A percentile compares a stretch with the other conserved stretches of the same genome.
phyloP scores from a whole-genome alignment of 768 basidiomycete genomes.

The Calocybe indica region DNA sequence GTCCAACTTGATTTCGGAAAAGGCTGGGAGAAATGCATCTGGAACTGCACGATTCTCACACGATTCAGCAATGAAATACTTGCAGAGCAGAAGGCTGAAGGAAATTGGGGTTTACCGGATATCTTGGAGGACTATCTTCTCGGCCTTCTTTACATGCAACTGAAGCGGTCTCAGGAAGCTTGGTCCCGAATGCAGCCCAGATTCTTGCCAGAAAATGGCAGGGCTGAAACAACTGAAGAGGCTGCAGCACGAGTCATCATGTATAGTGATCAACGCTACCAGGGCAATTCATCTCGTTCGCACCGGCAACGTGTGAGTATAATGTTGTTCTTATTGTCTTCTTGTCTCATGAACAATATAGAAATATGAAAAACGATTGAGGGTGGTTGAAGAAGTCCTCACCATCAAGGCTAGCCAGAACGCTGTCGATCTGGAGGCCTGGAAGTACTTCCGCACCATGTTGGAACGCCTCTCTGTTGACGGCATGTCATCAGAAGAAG shows the following conservation, averaged over 20 bases:
- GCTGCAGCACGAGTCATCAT: not conserved
- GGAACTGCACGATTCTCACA: not conserved
- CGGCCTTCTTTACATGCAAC: not conserved
- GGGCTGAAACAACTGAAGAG: constrained; percentile 1
- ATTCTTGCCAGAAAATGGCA: not conserved
- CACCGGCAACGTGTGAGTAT: constrained; percentile 2
- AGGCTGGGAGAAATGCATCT: not conserved
- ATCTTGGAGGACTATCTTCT: constrained; percentile 1
- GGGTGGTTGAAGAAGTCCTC: not conserved
- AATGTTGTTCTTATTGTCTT: not conserved
- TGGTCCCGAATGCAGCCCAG: not conserved
- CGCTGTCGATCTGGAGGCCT: constrained; percentile 3
- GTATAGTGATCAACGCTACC: not conserved
- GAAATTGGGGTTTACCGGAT: constrained; percentile 1
- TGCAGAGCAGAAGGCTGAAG: not conserved
- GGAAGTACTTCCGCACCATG: constrained; percentile 3
- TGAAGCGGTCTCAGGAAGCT: constrained; percentile 5
- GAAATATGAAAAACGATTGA: not conserved
- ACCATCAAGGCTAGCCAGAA: not conserved
- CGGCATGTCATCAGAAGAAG: constrained; percentile 12
- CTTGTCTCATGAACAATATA: not conserved
- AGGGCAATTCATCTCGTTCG: not conserved
- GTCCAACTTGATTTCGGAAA: constrained; percentile 1
- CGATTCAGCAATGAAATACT: not conserved
- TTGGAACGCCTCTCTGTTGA: constrained; percentile 1